phyloP scores from a whole-genome alignment of 2,329 filamentous ascomycete genomes.

The Nothophoma quercina region DNA sequence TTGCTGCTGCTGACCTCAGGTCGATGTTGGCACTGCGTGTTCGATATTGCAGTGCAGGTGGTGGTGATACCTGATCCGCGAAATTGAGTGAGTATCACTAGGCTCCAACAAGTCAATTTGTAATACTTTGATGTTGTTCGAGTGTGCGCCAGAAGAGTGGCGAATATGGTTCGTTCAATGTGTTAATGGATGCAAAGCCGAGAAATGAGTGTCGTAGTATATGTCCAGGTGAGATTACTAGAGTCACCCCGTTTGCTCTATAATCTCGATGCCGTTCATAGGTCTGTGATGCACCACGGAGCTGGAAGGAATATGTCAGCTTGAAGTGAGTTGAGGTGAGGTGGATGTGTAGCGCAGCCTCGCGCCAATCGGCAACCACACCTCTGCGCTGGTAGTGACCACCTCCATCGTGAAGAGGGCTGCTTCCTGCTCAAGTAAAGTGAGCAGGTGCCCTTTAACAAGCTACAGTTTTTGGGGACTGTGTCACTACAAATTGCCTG shows the following conservation, averaged over 20 bases:
- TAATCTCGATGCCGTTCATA: too few species aligned
- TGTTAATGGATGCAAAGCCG: neutral
- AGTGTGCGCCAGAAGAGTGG: constrained; percentile 1
- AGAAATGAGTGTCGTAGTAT: neutral
- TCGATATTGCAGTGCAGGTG: constrained; percentile 1
- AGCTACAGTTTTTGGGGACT: too few species aligned
- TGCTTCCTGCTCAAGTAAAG: too few species aligned
- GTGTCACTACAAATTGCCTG: neutral
- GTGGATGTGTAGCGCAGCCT: constrained; percentile 13
- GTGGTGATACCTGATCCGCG: neutral
- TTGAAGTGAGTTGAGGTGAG: neutral
- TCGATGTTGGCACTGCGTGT: constrained; percentile 18
- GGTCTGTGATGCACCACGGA: too few species aligned
- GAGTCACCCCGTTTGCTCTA: too few species aligned
- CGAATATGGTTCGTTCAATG: neutral
- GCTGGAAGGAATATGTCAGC: too few species aligned
- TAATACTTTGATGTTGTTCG: too few species aligned
- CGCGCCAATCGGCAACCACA: constrained; percentile 12
- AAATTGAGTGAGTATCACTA: neutral
- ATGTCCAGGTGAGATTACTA: too few species aligned
- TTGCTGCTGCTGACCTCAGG: constrained; percentile 30
- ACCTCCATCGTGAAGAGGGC: neutral
- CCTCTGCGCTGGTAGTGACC: constrained; percentile 2
- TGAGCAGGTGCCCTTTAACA: too few species aligned
- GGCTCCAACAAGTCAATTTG: neutral